Evolutionary conservation across 1,284 basidiomycete species (phyloP).

Genomic region (Ceratobasidium sp.): DNA sequence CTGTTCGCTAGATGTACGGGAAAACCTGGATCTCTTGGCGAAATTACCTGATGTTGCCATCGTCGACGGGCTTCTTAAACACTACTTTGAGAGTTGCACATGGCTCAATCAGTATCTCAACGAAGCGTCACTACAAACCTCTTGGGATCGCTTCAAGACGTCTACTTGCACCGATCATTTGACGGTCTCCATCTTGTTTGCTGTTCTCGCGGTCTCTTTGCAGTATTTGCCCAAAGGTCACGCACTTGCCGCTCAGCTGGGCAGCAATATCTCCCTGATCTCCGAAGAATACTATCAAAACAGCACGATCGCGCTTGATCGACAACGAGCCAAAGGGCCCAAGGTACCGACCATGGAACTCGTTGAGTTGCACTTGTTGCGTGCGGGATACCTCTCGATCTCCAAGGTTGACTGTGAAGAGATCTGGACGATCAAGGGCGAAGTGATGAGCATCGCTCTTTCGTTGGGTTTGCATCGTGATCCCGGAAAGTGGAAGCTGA

Average conservation of each 20-base stretch:
- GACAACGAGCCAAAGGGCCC: constrained; percentile 35
- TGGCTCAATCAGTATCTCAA: constrained; percentile 83
- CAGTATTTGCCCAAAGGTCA: constrained; percentile 66
- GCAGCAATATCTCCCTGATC: constrained; percentile 60
- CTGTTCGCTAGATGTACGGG: constrained; percentile 56
- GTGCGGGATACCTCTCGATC: constrained; percentile 72
- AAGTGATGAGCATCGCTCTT: constrained; percentile 71
- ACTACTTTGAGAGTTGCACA: constrained; percentile 83
- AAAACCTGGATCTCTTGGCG: constrained; percentile 70
- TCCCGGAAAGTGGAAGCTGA: constrained; percentile 73
- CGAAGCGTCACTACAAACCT: constrained; percentile 61
- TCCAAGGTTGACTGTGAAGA: constrained; percentile 77
- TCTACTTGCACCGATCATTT: constrained; percentile 61
- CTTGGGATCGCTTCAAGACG: constrained; percentile 74
- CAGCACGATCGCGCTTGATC: constrained; percentile 30
- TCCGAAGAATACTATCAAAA: constrained; percentile 65
- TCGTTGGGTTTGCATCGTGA: constrained; percentile 84
- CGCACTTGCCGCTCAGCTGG: constrained; percentile 60
- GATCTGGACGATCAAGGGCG: constrained; percentile 74
- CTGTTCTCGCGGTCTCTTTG: constrained; percentile 71
- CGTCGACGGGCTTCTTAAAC: constrained; percentile 71
- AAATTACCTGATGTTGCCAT: constrained; percentile 66
- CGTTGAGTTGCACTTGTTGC: constrained; percentile 68
- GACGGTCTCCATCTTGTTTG: constrained; percentile 69
- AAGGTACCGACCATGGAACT: constrained; percentile 39